Evolutionary conservation across 2,329 filamentous ascomycete genomes (phyloP).

Genomic region (Pseudogymnoascus verrucosus): DNA sequence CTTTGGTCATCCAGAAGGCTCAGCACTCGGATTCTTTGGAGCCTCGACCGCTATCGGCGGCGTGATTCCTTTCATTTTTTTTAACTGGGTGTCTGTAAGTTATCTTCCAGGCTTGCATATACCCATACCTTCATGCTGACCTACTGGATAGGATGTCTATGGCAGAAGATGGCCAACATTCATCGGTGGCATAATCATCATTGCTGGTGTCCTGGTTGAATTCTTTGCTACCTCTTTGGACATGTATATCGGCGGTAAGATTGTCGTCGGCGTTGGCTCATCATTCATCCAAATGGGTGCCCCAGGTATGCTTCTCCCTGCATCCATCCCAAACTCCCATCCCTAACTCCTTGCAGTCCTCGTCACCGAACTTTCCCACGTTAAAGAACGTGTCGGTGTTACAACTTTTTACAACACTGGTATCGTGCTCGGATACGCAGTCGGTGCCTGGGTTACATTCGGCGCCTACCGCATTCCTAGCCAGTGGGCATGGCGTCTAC

Average conservation of each 20-base stretch:
- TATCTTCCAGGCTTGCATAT: background rate
- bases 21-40: conserved; percentile 33
- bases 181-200: conserved; percentile 33
- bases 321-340: background rate
- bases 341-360: conserved; percentile 23
- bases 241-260: conserved; percentile 34
- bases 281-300: conserved; percentile 36
- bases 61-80: conserved; percentile 24
- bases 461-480: conserved; percentile 24
- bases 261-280: conserved; percentile 31
- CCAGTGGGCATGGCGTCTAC: conserved; percentile 44
- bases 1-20: conserved; percentile 33
- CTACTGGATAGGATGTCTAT: background rate
- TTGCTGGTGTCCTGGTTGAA: conserved; percentile 31
- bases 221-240: conserved; percentile 30
- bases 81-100: background rate
- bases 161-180: conserved; percentile 31
- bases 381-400: conserved; percentile 32
- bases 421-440: conserved; percentile 33
- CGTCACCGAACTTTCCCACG: conserved; percentile 36
- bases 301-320: conserved; percentile 18
- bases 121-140: background rate
- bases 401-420: conserved; percentile 35
- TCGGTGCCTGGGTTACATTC: conserved; percentile 33
- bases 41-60: conserved; percentile 35